These are phyloP conservation scores for Rhizopogon salebrosus DNA, from an alignment of 768 basidiomycete genomes.

Conservation along the genomic window DNA sequence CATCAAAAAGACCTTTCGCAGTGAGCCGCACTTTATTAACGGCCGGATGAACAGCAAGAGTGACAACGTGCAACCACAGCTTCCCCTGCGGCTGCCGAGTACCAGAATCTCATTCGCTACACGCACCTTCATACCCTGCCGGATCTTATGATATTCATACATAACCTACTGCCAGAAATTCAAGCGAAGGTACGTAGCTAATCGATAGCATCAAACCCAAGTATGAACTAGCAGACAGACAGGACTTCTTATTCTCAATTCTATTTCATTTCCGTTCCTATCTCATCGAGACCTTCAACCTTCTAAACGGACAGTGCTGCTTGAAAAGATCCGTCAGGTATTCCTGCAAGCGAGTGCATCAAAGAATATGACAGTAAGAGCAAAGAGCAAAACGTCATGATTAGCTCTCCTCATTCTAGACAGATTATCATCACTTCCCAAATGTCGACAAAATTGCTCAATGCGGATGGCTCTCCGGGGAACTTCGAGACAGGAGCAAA, in stretches of 20 bases:
- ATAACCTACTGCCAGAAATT: slow-evolving; percentile 46
- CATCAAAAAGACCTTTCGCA: slow-evolving; percentile 23
- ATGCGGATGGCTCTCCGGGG: slow-evolving; percentile 58
- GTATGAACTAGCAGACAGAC: slow-evolving; percentile 30
- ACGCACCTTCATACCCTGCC: slow-evolving; percentile 38
- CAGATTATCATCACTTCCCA: slow-evolving; percentile 62
- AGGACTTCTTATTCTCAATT: slow-evolving; percentile 59
- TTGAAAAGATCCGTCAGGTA: slow-evolving; percentile 48
- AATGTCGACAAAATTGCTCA: slow-evolving; percentile 62
- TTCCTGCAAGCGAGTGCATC: slow-evolving; percentile 46
- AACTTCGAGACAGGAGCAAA: slow-evolving; percentile 60
- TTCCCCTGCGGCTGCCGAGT: slow-evolving; percentile 33
- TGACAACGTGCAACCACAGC: slow-evolving; percentile 26
- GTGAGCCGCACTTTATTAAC: slow-evolving; percentile 3
- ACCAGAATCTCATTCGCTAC: slow-evolving; percentile 19
- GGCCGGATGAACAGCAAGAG: background rate
- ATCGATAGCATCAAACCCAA: background rate
- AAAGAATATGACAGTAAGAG: slow-evolving; percentile 44
- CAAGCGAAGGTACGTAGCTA: slow-evolving; percentile 40
- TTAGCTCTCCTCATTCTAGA: slow-evolving; percentile 5
- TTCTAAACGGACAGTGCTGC: slow-evolving; percentile 35
- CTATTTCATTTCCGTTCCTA: slow-evolving; percentile 67
- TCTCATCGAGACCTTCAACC: slow-evolving; percentile 32
- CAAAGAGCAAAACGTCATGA: background rate
- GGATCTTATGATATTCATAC: slow-evolving; percentile 55